Conservation (phyloP, 176 grass and related monocot species). For the Musa troglodytarum region DNA sequence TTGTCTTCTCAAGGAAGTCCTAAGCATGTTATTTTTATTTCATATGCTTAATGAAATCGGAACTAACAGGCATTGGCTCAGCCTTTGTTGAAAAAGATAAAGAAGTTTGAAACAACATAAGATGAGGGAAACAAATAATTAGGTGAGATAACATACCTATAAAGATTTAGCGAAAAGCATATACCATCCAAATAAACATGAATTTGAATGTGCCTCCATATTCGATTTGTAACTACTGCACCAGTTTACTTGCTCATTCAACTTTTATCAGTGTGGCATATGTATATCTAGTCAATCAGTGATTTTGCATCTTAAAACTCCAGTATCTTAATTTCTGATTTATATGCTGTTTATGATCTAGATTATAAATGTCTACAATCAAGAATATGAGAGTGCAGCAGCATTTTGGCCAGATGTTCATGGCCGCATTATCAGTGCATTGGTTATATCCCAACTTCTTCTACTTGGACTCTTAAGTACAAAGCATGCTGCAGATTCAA, state of each 20-base stretch:
- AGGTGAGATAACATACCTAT: too few species aligned
- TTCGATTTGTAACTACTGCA: too few species aligned
- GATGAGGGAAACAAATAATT: too few species aligned
- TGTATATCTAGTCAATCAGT: constrained; percentile 2
- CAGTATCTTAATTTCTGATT: background rate
- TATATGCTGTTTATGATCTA: constrained; percentile 25
- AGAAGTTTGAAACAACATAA: too few species aligned
- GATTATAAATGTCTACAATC: constrained; percentile 99
- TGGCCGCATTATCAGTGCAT: constrained; percentile 70
- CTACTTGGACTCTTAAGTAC: constrained; percentile 86
- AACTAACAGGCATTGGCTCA: background rate
- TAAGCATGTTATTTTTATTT: background rate
- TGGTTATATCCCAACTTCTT: constrained; percentile 79
- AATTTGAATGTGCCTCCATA: too few species aligned
- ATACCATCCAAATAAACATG: too few species aligned
- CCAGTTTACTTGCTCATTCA: too few species aligned
- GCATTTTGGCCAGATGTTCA: constrained; percentile 99
- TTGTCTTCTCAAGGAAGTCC: background rate
- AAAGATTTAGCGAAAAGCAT: too few species aligned
- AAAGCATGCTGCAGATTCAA: constrained; percentile 62
- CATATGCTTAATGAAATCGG: too few species aligned
- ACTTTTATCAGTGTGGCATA: background rate
- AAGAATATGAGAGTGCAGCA: constrained; percentile 95
- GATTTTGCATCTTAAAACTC: background rate
- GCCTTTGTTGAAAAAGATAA: background rate